Base-by-base conservation (phyloP, 1,139 yeast genomes). In the Diutina scorzettiae region DNA sequence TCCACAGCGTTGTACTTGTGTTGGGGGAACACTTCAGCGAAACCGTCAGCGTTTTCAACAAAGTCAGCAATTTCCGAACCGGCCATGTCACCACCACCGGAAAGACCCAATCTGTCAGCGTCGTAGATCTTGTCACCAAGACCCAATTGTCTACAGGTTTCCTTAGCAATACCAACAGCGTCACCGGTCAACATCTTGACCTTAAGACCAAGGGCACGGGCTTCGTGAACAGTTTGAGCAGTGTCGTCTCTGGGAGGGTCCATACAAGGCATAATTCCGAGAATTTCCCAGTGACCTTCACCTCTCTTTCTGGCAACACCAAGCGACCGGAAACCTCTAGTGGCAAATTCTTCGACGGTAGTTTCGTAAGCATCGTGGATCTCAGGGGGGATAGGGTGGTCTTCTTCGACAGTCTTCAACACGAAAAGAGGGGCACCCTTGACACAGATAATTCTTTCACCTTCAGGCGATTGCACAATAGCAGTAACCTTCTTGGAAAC, bases 301-400 rank as follows among this genome's bases (percentile, higher is more conserved):
- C 95, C 95, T 81, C 94, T 82, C 93, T 86, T 86, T 78, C 95
- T 86, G 57, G 96, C 95, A 73, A 86, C 95, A 84, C 96, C 96
- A 63, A 86, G 76, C 61, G 96, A 87, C 73, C 96, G 78, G 94
- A 86, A 86, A 81, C 96, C 96, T 81, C 96, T 84, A 58, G 93
- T 78, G 63, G 96, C 96, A 65, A 86, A 85, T 74, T 86, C 96
- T 63, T 94, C 94, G 62, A 87, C 96, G 70, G 89, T 85, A 78
- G 84, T 85, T 75, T 84, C 94, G 73, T 86, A 86, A 76, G 83
- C 82, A 70, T 84, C 94, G 65, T 85, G 89, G 69, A 84, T 73
- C 68, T 86, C 96, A 71, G 86, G 95, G 58, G 95, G 91, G 60
- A 89, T 84, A 69, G 94, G 93, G 71, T 87, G 93, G 68, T 85